Base-by-base conservation (phyloP, 2,329 filamentous ascomycete genomes). In the Alternaria gansuensis region DNA sequence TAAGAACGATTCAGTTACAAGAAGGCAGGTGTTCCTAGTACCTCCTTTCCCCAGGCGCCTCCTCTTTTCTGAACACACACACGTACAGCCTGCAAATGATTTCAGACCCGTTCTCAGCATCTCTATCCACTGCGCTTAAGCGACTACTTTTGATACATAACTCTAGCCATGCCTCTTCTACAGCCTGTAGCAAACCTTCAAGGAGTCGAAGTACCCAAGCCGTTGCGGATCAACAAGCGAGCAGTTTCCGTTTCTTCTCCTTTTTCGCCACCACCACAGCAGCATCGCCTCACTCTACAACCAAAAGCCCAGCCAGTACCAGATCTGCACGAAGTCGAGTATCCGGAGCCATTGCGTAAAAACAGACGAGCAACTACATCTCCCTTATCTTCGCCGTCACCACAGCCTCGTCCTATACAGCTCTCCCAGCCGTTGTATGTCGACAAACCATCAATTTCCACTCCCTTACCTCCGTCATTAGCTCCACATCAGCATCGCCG, bases 101-200 rank as follows among this genome's bases (percentile, higher is more conserved):
- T 24, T 8, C 4, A 3, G 3, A 14, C 21, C 4, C 5, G 21
- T 40, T 40, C 21, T 24, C 37, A 24, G 21, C 37, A 7, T 24
- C 21, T 24, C 11, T 24, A 24, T 14, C 10, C 21, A 5, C 21
- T 24, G 21, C 5, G 11, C 10, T 40, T 40, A 3, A 48, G 21
- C 31, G 21, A 36, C 21, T 36, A 4, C 24, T 36, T 10, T 14
- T 21, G 14, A 48, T 36, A 33, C 21, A 14, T 36, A 21, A 34
- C 36, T 31, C 29, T 48, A 48, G 21, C 44, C 44, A 48, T 48
- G 44, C 44, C 44, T 11, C 31, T 48, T 11, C 44, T 48, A 26
- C 44, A 48, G 29, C 33, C 21, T 11, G 21, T 21, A 48, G 9
- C 44, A 48, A 9, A 13, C 36, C 21, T 6, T 23, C 31, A 34